Percentiles rank a stretch among this genome's conserved stretches.
phyloP scores from a whole-genome alignment of 2,329 filamentous ascomycete genomes.

The Calonectria pseudoreteaudii region DNA sequence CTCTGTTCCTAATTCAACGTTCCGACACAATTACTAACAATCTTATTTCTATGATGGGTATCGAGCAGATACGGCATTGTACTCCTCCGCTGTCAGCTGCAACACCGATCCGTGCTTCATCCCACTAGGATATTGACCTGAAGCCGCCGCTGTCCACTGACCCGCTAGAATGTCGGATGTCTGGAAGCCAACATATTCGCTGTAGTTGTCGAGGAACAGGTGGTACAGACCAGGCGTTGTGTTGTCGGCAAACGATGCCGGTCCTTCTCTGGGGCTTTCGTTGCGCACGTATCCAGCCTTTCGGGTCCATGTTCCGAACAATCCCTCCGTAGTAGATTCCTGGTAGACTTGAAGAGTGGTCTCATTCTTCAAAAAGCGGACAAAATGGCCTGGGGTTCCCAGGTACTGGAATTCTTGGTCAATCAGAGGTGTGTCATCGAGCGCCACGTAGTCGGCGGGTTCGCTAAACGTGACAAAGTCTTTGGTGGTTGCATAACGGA shows the following conservation, averaged over 20 bases:
- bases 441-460: slow-evolving; percentile 57
- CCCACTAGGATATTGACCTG: slow-evolving; percentile 53
- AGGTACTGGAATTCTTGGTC: slow-evolving; percentile 62
- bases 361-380: slow-evolving; percentile 64
- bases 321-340: slow-evolving; percentile 56
- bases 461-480: slow-evolving; percentile 62
- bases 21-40: background rate
- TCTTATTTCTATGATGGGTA: slow-evolving; percentile 18
- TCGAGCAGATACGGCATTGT: slow-evolving; percentile 46
- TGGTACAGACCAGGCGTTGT: slow-evolving; percentile 50
- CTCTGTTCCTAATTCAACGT: no score
- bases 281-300: slow-evolving; percentile 49
- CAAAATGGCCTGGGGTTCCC: slow-evolving; percentile 53
- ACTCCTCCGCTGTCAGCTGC: slow-evolving; percentile 54
- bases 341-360: slow-evolving; percentile 60
- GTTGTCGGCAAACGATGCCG: slow-evolving; percentile 53
- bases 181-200: slow-evolving; percentile 58
- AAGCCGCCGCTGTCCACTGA: slow-evolving; percentile 48
- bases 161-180: slow-evolving; percentile 50
- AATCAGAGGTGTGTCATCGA: slow-evolving; percentile 56
- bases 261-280: slow-evolving; percentile 50
- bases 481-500: slow-evolving; percentile 62
- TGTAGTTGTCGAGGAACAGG: slow-evolving; percentile 59
- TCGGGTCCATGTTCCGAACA: slow-evolving; percentile 62
- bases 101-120: slow-evolving; percentile 62